Conservation (phyloP, 1,139 yeast genomes). For the Saccharomycopsis hybrid region DNA sequence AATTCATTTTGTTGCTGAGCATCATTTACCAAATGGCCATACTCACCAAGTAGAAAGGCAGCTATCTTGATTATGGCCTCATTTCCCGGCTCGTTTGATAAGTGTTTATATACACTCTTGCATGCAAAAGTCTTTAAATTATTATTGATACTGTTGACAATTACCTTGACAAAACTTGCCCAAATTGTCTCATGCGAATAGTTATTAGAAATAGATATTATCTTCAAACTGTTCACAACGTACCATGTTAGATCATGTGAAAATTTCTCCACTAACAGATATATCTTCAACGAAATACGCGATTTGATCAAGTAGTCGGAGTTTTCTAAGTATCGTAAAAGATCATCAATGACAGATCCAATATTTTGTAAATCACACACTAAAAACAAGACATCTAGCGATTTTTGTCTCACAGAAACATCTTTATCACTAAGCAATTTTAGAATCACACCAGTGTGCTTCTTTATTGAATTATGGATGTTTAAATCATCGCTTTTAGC, state of each 20-base stretch:
- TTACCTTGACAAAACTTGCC: slow-evolving; percentile 83
- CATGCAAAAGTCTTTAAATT: slow-evolving; percentile 63
- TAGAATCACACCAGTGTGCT: slow-evolving; percentile 31
- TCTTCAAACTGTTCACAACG: slow-evolving; percentile 64
- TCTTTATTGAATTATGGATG: slow-evolving; percentile 26
- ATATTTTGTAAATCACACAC: slow-evolving; percentile 58
- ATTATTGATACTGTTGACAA: slow-evolving; percentile 61
- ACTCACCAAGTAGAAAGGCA: slow-evolving; percentile 79
- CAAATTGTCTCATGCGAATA: slow-evolving; percentile 76
- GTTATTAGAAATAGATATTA: slow-evolving; percentile 63
- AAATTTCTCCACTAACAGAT: slow-evolving; percentile 70
- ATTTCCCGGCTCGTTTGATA: slow-evolving; percentile 29
- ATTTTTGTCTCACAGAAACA: slow-evolving; percentile 70
- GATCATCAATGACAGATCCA: slow-evolving; percentile 52
- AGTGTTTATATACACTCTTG: slow-evolving; percentile 39
- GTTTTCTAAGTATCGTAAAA: slow-evolving; percentile 54
- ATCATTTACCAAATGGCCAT: slow-evolving; percentile 47
- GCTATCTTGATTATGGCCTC: slow-evolving; percentile 71
- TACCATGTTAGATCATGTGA: slow-evolving; percentile 86
- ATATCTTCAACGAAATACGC: slow-evolving; percentile 77
- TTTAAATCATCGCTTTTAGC: slow-evolving; percentile 6
- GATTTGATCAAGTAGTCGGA: slow-evolving; percentile 62
- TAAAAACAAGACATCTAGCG: slow-evolving; percentile 71
- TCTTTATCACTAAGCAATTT: slow-evolving; percentile 50
- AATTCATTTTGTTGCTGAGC: slow-evolving; percentile 23